A percentile compares a stretch with the other conserved stretches of the same genome.
Evolutionary conservation across 2,329 filamentous ascomycete genomes (phyloP).

Genomic region (Penicillium glabrum): DNA sequence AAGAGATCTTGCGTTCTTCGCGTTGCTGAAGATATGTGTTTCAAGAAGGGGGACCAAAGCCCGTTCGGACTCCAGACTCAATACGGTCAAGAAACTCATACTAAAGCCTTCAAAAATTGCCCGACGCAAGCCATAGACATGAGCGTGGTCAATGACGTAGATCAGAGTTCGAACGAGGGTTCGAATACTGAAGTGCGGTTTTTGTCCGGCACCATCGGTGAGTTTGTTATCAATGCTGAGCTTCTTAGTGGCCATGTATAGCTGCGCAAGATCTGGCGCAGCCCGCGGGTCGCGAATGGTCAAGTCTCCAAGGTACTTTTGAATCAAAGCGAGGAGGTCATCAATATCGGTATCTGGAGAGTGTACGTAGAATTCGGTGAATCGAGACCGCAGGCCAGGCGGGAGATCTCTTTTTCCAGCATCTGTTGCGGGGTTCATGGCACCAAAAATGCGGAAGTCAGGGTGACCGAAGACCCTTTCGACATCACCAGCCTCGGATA

Average conservation of each 20-base stretch:
- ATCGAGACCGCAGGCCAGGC: conserved; percentile 81
- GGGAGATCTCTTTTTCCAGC: conserved; percentile 94
- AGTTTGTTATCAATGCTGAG: conserved; percentile 78
- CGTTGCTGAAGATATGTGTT: conserved; percentile 72
- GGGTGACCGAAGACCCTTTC: conserved; percentile 87
- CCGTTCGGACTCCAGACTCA: conserved; percentile 78
- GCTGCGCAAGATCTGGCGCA: conserved; percentile 74
- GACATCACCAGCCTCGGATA: conserved; percentile 91
- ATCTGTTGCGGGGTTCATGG: conserved; percentile 99
- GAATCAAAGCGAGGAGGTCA: conserved; percentile 83
- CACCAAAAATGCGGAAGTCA: conserved; percentile 92
- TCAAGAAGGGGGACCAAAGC: conserved; percentile 77
- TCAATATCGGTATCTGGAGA: conserved; percentile 85
- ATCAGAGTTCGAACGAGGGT: conserved; percentile 87
- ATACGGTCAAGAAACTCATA: conserved; percentile 93
- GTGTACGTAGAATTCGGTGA: conserved; percentile 92
- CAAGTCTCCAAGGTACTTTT: conserved; percentile 76
- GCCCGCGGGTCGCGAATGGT: conserved; percentile 71
- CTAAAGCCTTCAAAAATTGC: conserved; percentile 93
- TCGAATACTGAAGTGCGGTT: conserved; percentile 93
- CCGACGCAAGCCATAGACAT: conserved; percentile 79
- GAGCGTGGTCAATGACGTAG: conserved; percentile 82
- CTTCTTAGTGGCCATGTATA: conserved; percentile 85
- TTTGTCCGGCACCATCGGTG: conserved; percentile 92
- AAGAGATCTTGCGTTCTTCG: conserved; percentile 68